Evolutionary conservation across 2,329 filamentous ascomycete species (phyloP).

Genomic region (Cladosporium sp.): DNA sequence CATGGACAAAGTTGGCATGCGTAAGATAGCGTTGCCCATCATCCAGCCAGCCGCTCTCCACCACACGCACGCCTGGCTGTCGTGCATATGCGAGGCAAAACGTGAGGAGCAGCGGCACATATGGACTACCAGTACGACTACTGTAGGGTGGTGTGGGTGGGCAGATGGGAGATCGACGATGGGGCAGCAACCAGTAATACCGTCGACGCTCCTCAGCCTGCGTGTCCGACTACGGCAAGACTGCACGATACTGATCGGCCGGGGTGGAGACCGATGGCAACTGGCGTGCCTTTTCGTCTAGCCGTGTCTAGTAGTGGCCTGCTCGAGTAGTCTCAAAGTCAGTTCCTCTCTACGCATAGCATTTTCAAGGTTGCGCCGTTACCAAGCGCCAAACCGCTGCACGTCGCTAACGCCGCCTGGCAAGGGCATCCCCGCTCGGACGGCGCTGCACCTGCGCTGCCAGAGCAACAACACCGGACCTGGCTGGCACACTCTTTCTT

Average conservation of each 20-base stretch:
- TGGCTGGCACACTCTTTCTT: slow-evolving; percentile 3
- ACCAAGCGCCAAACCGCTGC: slow-evolving; percentile 6
- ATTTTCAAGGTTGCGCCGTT: slow-evolving; percentile 12
- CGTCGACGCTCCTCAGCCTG: too few species aligned
- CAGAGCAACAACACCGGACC: slow-evolving; percentile 13
- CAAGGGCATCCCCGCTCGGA: slow-evolving; percentile 7
- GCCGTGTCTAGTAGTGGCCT: too few species aligned
- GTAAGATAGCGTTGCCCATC: slow-evolving; percentile 2
- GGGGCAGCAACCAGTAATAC: background rate
- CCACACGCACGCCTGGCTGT: background rate
- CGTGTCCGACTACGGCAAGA: too few species aligned
- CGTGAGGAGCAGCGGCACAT: slow-evolving; percentile 7
- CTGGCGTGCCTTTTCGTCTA: background rate
- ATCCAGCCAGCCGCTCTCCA: too few species aligned
- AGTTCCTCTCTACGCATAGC: too few species aligned
- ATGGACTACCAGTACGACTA: too few species aligned
- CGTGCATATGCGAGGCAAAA: slow-evolving; percentile 4
- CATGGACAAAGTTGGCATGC: slow-evolving; percentile 5
- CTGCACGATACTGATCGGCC: background rate
- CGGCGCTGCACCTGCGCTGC: slow-evolving; percentile 11
- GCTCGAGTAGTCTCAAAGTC: too few species aligned
- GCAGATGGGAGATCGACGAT: slow-evolving; percentile 8
- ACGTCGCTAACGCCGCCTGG: background rate
- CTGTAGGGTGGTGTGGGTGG: background rate
- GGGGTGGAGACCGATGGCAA: background rate